A percentile compares a stretch with the other conserved stretches of the same genome.
Evolutionary conservation across 371 early-diverging fungal species (phyloP).

Genomic region (Mucor mucedo): DNA sequence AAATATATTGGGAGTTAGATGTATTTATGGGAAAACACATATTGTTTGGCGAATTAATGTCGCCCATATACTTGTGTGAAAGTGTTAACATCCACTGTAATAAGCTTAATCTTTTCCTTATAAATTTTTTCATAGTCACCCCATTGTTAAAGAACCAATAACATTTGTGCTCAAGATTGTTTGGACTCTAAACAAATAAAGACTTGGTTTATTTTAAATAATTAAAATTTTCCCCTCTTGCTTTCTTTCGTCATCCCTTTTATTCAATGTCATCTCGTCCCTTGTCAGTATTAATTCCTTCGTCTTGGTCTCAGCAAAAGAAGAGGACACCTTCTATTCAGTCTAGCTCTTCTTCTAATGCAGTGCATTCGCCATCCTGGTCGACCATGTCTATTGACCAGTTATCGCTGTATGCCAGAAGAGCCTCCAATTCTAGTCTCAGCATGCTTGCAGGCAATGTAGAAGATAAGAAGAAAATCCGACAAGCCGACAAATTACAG

Average conservation of each 20-base stretch:
- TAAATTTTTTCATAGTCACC: too few species aligned
- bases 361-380: constrained; percentile 27
- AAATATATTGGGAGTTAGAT: too few species aligned
- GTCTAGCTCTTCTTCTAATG: constrained; percentile 17
- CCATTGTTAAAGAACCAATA: too few species aligned
- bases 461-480: constrained; percentile 22
- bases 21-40: too few species aligned
- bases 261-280: constrained; percentile 11
- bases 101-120: too few species aligned
- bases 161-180: too few species aligned
- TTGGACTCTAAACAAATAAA: too few species aligned
- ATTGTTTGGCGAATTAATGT: too few species aligned
- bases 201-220: too few species aligned
- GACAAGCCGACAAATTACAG: constrained; percentile 9
- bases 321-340: constrained; percentile 6
- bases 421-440: constrained; percentile 32
- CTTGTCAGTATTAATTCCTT: constrained; percentile 24
- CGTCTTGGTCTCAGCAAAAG: constrained; percentile 14
- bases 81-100: too few species aligned
- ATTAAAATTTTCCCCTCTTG: background rate
- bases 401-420: constrained; percentile 35
- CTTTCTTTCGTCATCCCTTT: background rate
- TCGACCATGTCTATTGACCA: constrained; percentile 39
- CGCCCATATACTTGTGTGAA: too few species aligned
- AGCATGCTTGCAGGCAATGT: constrained; percentile 16